phyloP scores from a whole-genome alignment of 2,329 filamentous ascomycete genomes.

The Sporothrix luriei region DNA sequence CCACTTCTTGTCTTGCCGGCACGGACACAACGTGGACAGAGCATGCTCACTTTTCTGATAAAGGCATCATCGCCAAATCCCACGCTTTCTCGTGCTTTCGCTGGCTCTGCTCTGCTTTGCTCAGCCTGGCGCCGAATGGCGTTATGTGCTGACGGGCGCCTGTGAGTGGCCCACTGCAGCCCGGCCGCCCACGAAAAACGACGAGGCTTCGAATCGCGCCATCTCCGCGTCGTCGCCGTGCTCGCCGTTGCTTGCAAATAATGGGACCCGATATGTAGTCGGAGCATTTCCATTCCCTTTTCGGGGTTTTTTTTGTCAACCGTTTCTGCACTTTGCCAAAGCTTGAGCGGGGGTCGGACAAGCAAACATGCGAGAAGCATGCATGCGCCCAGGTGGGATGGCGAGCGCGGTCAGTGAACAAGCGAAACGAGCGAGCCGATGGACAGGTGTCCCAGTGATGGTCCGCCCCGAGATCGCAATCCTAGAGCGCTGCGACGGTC shows the following conservation, averaged over 20 bases:
- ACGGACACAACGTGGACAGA: background rate
- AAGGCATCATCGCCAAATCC: background rate
- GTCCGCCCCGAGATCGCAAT: slow-evolving; percentile 13
- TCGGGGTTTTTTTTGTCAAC: background rate
- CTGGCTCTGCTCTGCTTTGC: background rate
- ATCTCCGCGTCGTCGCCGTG: slow-evolving; percentile 20
- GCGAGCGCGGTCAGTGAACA: background rate
- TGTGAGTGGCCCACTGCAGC: slow-evolving; percentile 1
- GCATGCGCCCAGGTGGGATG: slow-evolving; percentile 2
- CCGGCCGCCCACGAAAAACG: background rate
- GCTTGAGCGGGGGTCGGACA: background rate
- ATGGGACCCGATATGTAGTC: background rate
- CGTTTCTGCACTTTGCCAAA: background rate
- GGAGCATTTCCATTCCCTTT: background rate
- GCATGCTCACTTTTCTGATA: background rate
- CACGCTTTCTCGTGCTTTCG: background rate
- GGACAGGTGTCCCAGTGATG: background rate
- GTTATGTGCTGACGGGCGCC: slow-evolving; percentile 10
- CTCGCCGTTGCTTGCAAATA: background rate
- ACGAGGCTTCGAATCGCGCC: background rate
- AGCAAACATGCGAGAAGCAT: background rate
- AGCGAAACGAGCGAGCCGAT: background rate
- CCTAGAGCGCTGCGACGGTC: background rate
- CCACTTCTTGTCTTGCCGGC: background rate
- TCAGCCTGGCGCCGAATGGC: slow-evolving; percentile 21